These are phyloP conservation scores for Urochloa ruziziensis DNA, from an alignment of 176 grass and related monocot genomes.

Conservation along the genomic window DNA sequence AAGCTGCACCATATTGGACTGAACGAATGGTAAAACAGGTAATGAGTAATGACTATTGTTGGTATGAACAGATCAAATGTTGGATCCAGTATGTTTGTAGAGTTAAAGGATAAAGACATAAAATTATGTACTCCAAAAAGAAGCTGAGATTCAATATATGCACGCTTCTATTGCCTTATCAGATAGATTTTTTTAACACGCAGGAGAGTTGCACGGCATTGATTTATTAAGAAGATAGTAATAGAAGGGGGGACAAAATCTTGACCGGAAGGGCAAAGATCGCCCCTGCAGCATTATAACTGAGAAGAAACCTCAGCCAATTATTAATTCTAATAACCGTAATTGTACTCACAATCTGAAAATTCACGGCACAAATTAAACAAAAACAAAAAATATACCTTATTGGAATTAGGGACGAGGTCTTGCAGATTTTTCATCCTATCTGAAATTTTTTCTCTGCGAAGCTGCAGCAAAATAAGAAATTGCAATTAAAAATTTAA, in stretches of 20 bases:
- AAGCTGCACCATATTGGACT: neutral
- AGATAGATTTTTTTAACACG: neutral
- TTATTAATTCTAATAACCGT: neutral
- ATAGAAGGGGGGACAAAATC: too few species aligned
- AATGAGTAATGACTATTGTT: neutral
- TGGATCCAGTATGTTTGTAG: slow-evolving; percentile 2
- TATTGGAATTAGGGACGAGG: slow-evolving; percentile 73
- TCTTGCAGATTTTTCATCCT: slow-evolving; percentile 86
- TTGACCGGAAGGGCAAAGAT: too few species aligned
- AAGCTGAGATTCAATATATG: neutral
- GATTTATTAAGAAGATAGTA: neutral
- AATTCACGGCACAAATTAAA: neutral
- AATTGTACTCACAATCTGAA: neutral
- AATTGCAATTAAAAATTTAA: slow-evolving; percentile 21
- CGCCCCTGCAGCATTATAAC: too few species aligned
- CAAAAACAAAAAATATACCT: slow-evolving; percentile 33
- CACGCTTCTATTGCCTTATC: neutral
- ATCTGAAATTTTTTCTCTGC: slow-evolving; percentile 83
- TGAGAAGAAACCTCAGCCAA: too few species aligned
- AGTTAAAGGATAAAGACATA: neutral
- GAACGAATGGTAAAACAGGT: slow-evolving; percentile 3
- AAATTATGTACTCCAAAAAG: neutral
- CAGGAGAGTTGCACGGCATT: neutral
- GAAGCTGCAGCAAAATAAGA: slow-evolving; percentile 50
- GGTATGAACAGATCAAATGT: neutral